Evolutionary conservation across 257 asterid species (phyloP), one percentile per base, ranked within the genome.

Genomic region (Plantago elongata): DNA sequence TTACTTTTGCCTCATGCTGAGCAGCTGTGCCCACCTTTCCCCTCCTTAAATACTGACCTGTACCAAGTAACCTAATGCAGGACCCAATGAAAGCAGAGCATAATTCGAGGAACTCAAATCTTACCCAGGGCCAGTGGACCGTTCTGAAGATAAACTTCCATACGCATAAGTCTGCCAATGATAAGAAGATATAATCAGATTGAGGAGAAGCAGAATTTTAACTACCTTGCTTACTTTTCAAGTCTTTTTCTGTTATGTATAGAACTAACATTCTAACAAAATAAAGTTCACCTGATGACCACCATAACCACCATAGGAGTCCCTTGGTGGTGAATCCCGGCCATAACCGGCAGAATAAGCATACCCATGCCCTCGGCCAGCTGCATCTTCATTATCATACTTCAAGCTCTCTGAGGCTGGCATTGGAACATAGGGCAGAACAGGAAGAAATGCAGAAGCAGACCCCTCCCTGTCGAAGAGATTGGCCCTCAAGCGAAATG

Each of bases 401-500:
- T 81, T 80, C 58, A 82, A 52, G 64, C 70, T 72, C 50, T 90
- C 96, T 55, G 94, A 17, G 66, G 79, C 38, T 52, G 98, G 56
- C 91, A 88, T 70, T 3, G 94, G 96, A 64, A 91, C 74, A 76
- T 88, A 88, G 5, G 95, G 96, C 48, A 88, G 79, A 54, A 88
- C 94, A 30, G 96, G 94, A 66, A 88, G 62, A 77, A 80, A 81
- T 29, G 98, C 55, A 14, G 95, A 74, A 45, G 78, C 68, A 60
- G 90, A 81, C 49, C 96, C 94, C 86, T 91, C 98, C 77, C 83
- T 84, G 51, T 85, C 96, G 65, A 88, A 91, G 60, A 91, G 83
- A 74, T 91, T 88, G 45, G 94, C 98, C 74, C 98, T 84, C 85
- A 91, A 68, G 50, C 96, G 92, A 11, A 96, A 91, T 16, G 88